Conservation (phyloP, 2,329 filamentous ascomycete genomes). For the Aspergillus tubingensis region DNA sequence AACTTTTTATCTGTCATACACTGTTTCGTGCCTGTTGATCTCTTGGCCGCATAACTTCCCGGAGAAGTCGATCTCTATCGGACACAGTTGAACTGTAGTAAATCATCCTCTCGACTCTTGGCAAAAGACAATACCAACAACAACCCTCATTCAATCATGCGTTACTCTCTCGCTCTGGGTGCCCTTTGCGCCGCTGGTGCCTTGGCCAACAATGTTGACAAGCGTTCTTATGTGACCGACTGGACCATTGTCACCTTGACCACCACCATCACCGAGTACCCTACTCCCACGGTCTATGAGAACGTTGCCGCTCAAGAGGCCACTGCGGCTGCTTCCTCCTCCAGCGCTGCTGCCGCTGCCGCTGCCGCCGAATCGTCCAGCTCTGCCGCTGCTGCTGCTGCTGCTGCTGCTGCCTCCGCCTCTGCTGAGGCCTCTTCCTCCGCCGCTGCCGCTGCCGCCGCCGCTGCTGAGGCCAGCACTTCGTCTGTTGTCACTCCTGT, state of each 20-base stretch:
- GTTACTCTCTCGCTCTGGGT: constrained; percentile 36
- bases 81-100: constrained; percentile 38
- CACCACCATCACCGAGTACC: constrained; percentile 33
- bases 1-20: constrained; percentile 4
- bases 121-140: constrained; percentile 14
- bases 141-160: constrained; percentile 29
- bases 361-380: constrained; percentile 6
- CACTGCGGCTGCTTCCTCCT: neutral
- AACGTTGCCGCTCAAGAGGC: neutral
- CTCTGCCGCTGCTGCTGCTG: neutral
- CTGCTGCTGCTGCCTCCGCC: neutral
- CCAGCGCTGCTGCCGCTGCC: neutral
- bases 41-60: constrained; percentile 33
- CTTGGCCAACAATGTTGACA: constrained; percentile 36
- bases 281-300: constrained; percentile 10
- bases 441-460: neutral
- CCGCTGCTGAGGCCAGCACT: neutral
- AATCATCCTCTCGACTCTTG: constrained; percentile 15
- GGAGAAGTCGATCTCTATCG: constrained; percentile 35
- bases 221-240: constrained; percentile 37
- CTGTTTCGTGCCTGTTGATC: constrained; percentile 11
- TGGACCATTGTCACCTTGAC: constrained; percentile 41
- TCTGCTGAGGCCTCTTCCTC: neutral
- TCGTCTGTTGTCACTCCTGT: neutral
- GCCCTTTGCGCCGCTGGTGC: constrained; percentile 40